A percentile compares a stretch with the other conserved stretches of the same genome.
Evolutionary conservation across 495 filamentous ascomycete species (phyloP).

Genomic region (Xylona heveae): DNA sequence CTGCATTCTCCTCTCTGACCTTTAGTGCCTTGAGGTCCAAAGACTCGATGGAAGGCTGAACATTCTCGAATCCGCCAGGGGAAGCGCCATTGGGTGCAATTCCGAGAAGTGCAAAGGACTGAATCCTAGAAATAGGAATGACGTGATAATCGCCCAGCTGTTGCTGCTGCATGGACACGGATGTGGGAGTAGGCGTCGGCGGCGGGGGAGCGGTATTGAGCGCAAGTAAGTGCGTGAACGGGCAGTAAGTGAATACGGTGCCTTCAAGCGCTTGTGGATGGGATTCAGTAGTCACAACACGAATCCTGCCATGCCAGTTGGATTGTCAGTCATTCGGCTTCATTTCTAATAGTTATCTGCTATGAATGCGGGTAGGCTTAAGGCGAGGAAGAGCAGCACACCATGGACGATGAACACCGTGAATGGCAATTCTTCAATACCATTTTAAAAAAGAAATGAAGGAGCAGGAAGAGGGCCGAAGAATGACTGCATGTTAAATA

Average conservation of each 20-base stretch:
- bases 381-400: too few relatives aligned
- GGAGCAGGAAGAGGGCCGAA: too few relatives aligned
- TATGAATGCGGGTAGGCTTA: too few relatives aligned
- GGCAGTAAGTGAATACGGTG: conserved; percentile 5
- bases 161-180: not conserved
- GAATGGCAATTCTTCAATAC: too few relatives aligned
- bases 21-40: conserved; percentile 4
- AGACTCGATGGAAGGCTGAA: not conserved
- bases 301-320: too few relatives aligned
- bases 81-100: conserved; percentile 1
- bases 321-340: too few relatives aligned
- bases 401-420: too few relatives aligned
- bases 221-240: conserved; percentile 6
- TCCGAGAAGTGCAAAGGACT: conserved; percentile 3
- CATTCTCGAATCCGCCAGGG: conserved; percentile 1
- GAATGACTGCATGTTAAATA: too few relatives aligned
- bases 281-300: conserved; percentile 5
- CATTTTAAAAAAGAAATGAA: too few relatives aligned
- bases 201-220: conserved; percentile 6
- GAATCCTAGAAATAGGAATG: conserved; percentile 5
- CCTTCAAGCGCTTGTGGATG: conserved; percentile 6
- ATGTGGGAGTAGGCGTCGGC: conserved; percentile 3
- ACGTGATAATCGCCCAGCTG: conserved; percentile 6
- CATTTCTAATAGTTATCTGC: too few relatives aligned
- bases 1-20: conserved; percentile 6